Conservation (phyloP, 2,329 filamentous ascomycete genomes). For the Trichoderma koningii region DNA sequence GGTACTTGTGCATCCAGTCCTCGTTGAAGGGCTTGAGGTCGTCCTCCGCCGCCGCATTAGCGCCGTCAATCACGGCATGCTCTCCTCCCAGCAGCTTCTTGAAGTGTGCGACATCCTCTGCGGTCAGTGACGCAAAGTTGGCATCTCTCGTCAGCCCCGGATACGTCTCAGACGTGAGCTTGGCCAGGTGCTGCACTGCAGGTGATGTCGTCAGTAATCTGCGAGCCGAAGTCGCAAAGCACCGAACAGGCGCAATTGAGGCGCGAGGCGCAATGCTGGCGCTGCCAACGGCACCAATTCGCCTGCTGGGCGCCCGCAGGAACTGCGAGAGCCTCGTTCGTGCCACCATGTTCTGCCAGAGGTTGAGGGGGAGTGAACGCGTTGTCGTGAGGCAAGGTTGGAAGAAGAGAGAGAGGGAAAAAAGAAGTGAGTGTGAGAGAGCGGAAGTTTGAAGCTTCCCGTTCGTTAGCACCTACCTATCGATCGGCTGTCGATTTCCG, state of each 20-base stretch:
- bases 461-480: conserved; percentile 2
- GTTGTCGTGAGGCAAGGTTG: conserved; percentile 2
- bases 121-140: conserved; percentile 71
- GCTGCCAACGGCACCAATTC: conserved; percentile 18
- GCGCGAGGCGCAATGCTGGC: background rate
- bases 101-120: conserved; percentile 82
- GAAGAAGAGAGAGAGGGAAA: background rate
- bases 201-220: conserved; percentile 35
- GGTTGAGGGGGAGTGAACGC: background rate
- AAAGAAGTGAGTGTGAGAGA: background rate
- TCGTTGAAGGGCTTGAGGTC: conserved; percentile 92
- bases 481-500: conserved; percentile 11
- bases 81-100: conserved; percentile 75
- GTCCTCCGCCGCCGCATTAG: conserved; percentile 60
- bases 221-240: conserved; percentile 38
- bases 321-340: conserved; percentile 29
- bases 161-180: conserved; percentile 84
- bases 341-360: conserved; percentile 29
- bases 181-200: conserved; percentile 41
- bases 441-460: conserved; percentile 13
- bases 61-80: conserved; percentile 75
- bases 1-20: conserved; percentile 99
- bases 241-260: conserved; percentile 28
- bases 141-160: conserved; percentile 79
- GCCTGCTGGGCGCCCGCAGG: conserved; percentile 28